Conservation (phyloP, 352 stramenopile species). For the Pythium catenulatum region DNA sequence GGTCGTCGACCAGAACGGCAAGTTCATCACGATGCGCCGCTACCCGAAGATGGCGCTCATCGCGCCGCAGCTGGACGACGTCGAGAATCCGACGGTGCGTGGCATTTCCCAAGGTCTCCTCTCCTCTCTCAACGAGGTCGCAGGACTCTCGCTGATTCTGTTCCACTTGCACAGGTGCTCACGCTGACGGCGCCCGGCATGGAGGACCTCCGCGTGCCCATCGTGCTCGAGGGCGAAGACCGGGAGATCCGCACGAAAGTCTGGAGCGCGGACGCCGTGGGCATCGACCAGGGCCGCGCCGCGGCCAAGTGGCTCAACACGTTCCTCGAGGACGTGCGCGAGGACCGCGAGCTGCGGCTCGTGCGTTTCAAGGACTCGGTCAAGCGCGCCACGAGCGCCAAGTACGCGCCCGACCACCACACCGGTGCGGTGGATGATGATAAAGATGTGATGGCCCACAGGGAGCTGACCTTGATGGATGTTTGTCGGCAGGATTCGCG, state of each 20-base stretch:
- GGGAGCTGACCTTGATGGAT: not conserved
- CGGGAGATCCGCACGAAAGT: conserved; percentile 70
- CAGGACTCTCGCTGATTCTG: not conserved
- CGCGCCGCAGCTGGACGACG: conserved; percentile 71
- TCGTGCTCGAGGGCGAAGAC: conserved; percentile 64
- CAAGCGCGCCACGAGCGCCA: conserved; percentile 71
- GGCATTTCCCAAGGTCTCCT: not conserved
- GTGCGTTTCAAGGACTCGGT: conserved; percentile 80
- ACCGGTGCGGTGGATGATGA: conserved; percentile 60
- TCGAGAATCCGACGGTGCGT: conserved; percentile 68
- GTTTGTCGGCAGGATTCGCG: conserved; percentile 71
- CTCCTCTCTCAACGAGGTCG: too few relatives aligned
- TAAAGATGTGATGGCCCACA: too few relatives aligned
- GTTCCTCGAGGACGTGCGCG: conserved; percentile 69
- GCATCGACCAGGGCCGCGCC: conserved; percentile 79
- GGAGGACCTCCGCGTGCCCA: conserved; percentile 76
- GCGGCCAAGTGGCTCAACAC: conserved; percentile 80
- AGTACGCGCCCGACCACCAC: conserved; percentile 79
- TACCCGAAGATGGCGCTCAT: conserved; percentile 84
- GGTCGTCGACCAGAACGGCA: conserved; percentile 80
- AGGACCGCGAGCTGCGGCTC: conserved; percentile 71
- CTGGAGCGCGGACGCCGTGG: conserved; percentile 77
- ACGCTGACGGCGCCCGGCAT: conserved; percentile 81
- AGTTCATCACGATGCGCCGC: conserved; percentile 85
- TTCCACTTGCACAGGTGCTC: conserved; percentile 61